A percentile compares a stretch with the other conserved stretches of the same genome.
These are phyloP conservation scores for Podospora pseudopauciseta DNA, from an alignment of 495 filamentous ascomycete species.

Conservation along the genomic window DNA sequence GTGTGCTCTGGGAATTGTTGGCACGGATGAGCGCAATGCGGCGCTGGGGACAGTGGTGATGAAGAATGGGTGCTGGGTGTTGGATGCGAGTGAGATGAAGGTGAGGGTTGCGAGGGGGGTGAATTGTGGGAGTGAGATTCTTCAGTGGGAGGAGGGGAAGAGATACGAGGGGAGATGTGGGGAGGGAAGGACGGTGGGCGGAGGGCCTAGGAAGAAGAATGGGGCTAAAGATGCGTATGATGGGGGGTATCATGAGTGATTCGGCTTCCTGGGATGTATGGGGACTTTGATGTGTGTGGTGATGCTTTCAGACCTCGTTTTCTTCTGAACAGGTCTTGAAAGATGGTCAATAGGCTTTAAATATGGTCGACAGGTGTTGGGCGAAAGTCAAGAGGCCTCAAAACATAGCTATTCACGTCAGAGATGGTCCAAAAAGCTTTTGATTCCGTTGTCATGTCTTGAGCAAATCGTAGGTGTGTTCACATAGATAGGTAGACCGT, in stretches of 20 bases:
- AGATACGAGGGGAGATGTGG: background rate
- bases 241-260: background rate
- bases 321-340: too few relatives aligned
- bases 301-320: too few relatives aligned
- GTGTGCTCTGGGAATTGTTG: background rate
- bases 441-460: too few relatives aligned
- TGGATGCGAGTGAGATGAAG: background rate
- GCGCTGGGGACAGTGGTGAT: background rate
- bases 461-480: too few relatives aligned
- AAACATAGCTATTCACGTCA: too few relatives aligned
- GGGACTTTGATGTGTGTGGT: too few relatives aligned
- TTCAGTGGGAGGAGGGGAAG: background rate
- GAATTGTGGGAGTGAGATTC: background rate
- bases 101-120: background rate
- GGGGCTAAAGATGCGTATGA: background rate
- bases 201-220: background rate
- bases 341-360: too few relatives aligned
- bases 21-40: background rate
- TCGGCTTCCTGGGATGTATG: background rate
- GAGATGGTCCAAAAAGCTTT: too few relatives aligned
- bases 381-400: too few relatives aligned
- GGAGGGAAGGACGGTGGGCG: background rate
- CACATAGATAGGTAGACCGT: too few relatives aligned
- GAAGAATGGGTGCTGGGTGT: background rate
- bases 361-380: too few relatives aligned